Conservation (phyloP, 306 rosid genomes). For the Begonia loranthoides region DNA sequence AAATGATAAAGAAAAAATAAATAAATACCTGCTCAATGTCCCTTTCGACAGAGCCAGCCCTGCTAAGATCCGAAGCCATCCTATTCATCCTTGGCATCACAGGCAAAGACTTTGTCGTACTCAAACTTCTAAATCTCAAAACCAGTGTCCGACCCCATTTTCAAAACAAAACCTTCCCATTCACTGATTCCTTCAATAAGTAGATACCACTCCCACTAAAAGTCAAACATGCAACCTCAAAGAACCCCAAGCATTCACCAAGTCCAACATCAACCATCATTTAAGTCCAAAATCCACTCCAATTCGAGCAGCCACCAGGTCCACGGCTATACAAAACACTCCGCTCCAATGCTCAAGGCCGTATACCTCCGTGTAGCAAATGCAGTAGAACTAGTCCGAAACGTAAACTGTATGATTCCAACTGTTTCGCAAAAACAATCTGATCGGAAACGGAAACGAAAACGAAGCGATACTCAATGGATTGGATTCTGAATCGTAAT, state of each 20-base stretch:
- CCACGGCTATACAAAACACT: slow-evolving; percentile 17
- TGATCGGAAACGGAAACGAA: too few species aligned
- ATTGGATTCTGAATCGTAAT: slow-evolving; percentile 2
- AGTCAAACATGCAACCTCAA: slow-evolving; percentile 19
- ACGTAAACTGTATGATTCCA: neutral
- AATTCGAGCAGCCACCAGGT: slow-evolving; percentile 20
- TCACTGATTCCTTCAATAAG: slow-evolving; percentile 26
- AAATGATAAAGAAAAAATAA: slow-evolving; percentile 6
- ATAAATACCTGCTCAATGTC: slow-evolving; percentile 82
- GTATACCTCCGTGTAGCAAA: neutral
- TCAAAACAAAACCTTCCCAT: slow-evolving; percentile 58
- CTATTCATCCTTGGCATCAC: slow-evolving; percentile 55
- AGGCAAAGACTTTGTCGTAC: slow-evolving; percentile 6
- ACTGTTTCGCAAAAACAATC: slow-evolving; percentile 2
- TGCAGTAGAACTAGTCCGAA: neutral
- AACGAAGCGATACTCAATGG: slow-evolving; percentile 16
- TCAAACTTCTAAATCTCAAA: slow-evolving; percentile 36
- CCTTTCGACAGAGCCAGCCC: slow-evolving; percentile 78
- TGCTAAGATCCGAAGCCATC: slow-evolving; percentile 85
- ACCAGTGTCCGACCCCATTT: slow-evolving; percentile 31
- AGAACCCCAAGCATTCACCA: slow-evolving; percentile 27
- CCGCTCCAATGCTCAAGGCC: slow-evolving; percentile 17
- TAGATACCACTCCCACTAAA: slow-evolving; percentile 22
- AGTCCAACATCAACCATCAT: slow-evolving; percentile 45
- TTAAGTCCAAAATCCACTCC: slow-evolving; percentile 13